Base-by-base conservation (phyloP, 2,329 filamentous ascomycete genomes). In the Fusarium napiforme region DNA sequence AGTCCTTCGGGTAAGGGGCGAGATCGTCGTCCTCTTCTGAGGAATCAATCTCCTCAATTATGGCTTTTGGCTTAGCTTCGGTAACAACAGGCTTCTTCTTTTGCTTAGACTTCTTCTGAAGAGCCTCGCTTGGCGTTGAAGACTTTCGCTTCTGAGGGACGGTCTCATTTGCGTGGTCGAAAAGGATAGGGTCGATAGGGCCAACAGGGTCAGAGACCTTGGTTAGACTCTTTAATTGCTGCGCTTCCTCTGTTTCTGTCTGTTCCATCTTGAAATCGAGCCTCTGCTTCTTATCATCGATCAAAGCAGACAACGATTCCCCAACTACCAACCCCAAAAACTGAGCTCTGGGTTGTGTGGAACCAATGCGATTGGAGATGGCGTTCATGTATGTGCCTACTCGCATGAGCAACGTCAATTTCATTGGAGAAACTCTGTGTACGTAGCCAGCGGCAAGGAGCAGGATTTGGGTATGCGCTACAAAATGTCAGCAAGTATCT, bases 291-390 rank as follows among this genome's bases (percentile, higher is more conserved):
- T 87, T 88, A 74, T 93, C 93, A 64, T 92, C 88, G 7, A 89
- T 84, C 4, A 97, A 81, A 4, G 84, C 80, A 2, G 90, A 92
- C 1, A 92, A 82, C 1, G 92, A 90, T 74, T 94, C 94, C 9
- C 94, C 96, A 37, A 97, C 91, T 5, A 93, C 86, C 90, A 99
- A 97, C 0, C 96, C 96, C 2, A 99, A 86, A 74, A 97, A 93
- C 23, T 95, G 90, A 21, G 93, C 91, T 73, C 91, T 88, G 11
- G 85, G 85, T 45, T 96, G 95, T 8, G 94, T 92, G 21, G 94
- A 89, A 18, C 91, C 90, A 11, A 99, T 89, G 30, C 95, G 90
- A 79, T 97, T 97, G 2, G 96, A 98, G 39, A 98, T 91, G 11
- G 92, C 88, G 71, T 89, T 91, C 55, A 97, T 86, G 78, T 97